Evolutionary conservation across 2,329 filamentous ascomycete genomes (phyloP).

Genomic region (Dactylellina sp.): DNA sequence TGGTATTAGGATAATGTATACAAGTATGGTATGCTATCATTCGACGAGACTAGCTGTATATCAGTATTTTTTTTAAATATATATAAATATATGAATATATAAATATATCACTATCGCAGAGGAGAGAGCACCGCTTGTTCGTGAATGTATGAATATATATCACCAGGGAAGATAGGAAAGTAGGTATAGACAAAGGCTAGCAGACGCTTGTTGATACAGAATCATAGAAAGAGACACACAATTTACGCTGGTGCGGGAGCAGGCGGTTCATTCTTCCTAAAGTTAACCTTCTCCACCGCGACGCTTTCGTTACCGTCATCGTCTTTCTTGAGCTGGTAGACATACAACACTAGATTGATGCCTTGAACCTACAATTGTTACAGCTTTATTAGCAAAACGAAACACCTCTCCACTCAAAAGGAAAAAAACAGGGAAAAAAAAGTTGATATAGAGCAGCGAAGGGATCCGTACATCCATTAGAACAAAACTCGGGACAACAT

Average conservation of each 20-base stretch:
- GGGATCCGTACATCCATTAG: slow-evolving; percentile 74
- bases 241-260: slow-evolving; percentile 33
- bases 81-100: no score
- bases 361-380: slow-evolving; percentile 74
- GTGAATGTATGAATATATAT: no score
- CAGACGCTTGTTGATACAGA: slow-evolving; percentile 1
- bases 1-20: no score
- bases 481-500: slow-evolving; percentile 75
- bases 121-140: no score
- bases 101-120: no score
- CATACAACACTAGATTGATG: slow-evolving; percentile 76
- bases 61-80: no score
- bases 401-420: no score
- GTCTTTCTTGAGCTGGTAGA: slow-evolving; percentile 71
- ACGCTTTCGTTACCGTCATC: slow-evolving; percentile 69
- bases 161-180: no score
- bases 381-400: slow-evolving; percentile 25
- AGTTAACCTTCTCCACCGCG: slow-evolving; percentile 70
- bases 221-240: background rate
- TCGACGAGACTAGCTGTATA: no score
- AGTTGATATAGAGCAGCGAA: no score
- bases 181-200: background rate
- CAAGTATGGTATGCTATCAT: no score
- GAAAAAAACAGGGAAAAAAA: no score
- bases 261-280: slow-evolving; percentile 65